Evolutionary conservation across 495 filamentous ascomycete genomes (phyloP).

Genomic region (Penicillium psychrofluorescens): DNA sequence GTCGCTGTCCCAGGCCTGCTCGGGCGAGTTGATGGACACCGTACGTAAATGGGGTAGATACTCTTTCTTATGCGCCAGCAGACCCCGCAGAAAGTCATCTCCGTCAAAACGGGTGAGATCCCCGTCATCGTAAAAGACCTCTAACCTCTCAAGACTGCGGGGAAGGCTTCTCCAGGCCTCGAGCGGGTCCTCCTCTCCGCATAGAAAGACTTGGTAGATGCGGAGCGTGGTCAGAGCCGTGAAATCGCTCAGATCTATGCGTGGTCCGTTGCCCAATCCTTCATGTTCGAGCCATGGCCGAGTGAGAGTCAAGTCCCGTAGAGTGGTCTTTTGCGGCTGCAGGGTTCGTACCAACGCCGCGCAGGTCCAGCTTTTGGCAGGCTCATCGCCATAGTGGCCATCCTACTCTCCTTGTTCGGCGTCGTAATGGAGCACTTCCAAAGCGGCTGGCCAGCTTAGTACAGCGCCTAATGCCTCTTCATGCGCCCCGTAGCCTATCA

Average conservation of each 20-base stretch:
- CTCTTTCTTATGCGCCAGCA: not conserved
- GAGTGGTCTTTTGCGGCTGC: constrained; percentile 3
- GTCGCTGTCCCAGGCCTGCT: not conserved
- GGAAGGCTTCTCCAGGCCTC: constrained; percentile 7
- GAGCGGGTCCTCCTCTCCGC: constrained; percentile 3
- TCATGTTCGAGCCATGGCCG: constrained; percentile 8
- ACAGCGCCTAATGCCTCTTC: constrained; percentile 8
- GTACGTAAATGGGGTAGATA: not conserved
- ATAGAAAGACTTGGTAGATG: constrained; percentile 12
- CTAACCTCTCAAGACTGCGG: constrained; percentile 6
- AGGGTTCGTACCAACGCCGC: constrained; percentile 14
- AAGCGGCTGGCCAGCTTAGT: constrained; percentile 9
- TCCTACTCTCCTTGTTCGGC: constrained; percentile 10
- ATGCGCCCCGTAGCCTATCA: constrained; percentile 11
- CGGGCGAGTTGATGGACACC: not conserved
- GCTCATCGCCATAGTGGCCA: not conserved
- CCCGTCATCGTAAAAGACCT: constrained; percentile 13
- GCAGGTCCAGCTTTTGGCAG: constrained; percentile 5
- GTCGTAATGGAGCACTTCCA: constrained; percentile 12
- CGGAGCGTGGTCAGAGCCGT: constrained; percentile 6
- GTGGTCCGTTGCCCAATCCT: constrained; percentile 9
- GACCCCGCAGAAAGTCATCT: not conserved
- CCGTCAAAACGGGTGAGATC: not conserved
- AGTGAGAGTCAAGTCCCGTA: constrained; percentile 10
- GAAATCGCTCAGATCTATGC: constrained; percentile 9